phyloP scores from a whole-genome alignment of 306 rosid genomes.

The Castanea mollissima region DNA sequence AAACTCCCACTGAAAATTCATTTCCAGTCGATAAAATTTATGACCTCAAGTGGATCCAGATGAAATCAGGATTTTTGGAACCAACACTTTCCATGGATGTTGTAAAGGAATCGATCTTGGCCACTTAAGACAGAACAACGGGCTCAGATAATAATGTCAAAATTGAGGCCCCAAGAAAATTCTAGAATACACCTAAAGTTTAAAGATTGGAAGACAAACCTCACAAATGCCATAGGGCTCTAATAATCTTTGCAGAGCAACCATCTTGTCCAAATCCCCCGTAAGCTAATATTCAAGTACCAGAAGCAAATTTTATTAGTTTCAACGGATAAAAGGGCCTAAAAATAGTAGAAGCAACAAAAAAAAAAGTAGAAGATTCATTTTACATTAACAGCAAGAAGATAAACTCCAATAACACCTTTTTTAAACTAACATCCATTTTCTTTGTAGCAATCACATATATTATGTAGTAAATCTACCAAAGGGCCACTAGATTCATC shows the following conservation, averaged over 20 bases:
- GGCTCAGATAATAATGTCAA: not conserved
- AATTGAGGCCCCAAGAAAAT: slow-evolving; percentile 1
- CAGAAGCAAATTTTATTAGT: slow-evolving; percentile 20
- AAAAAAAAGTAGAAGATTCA: not conserved
- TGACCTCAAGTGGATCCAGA: not conserved
- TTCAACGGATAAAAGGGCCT: not conserved
- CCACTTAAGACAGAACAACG: slow-evolving; percentile 6
- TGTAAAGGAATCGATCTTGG: not conserved
- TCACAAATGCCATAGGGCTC: slow-evolving; percentile 90
- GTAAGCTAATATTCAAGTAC: slow-evolving; percentile 50
- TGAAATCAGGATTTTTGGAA: not conserved
- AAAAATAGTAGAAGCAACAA: not conserved
- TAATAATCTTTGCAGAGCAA: slow-evolving; percentile 79
- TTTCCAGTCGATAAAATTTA: not conserved
- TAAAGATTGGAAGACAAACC: slow-evolving; percentile 48
- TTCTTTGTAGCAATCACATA: too few species aligned
- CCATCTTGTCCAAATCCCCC: slow-evolving; percentile 86
- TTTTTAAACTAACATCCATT: not conserved
- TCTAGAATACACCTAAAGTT: slow-evolving; percentile 3
- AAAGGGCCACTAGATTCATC: not conserved
- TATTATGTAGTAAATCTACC: not conserved
- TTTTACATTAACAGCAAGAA: not conserved
- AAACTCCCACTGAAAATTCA: not conserved
- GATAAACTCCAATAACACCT: not conserved
- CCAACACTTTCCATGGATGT: not conserved